These are phyloP conservation scores for Purpureocillium lavendulum DNA, from an alignment of 2,329 filamentous ascomycete genomes.

Conservation along the genomic window DNA sequence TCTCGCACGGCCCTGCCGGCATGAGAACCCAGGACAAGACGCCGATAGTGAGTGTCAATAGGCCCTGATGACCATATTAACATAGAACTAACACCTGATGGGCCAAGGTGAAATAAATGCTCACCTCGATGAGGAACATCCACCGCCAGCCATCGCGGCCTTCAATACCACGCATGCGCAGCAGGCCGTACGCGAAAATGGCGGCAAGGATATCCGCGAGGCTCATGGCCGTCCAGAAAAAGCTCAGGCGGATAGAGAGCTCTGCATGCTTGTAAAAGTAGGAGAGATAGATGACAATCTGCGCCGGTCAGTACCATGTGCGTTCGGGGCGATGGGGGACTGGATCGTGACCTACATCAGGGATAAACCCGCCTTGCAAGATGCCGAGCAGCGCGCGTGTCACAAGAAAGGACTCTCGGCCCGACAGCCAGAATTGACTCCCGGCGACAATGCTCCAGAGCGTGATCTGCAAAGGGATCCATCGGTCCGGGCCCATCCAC, in stretches of 20 bases:
- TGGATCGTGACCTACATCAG: constrained; percentile 22
- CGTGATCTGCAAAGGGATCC: constrained; percentile 51
- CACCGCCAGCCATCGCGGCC: constrained; percentile 31
- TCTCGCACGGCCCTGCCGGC: constrained; percentile 28
- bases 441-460: constrained; percentile 46
- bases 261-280: constrained; percentile 71
- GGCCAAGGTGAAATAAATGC: not conserved
- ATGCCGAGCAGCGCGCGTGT: constrained; percentile 30
- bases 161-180: constrained; percentile 26
- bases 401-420: constrained; percentile 28
- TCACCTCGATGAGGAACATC: constrained; percentile 14
- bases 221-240: constrained; percentile 63
- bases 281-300: constrained; percentile 47
- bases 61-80: constrained; percentile 2
- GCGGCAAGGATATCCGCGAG: constrained; percentile 44
- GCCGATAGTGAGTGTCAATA: constrained; percentile 20
- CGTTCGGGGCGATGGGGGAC: not conserved
- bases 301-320: too few relatives aligned
- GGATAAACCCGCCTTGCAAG: constrained; percentile 38
- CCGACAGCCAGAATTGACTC: constrained; percentile 34
- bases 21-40: constrained; percentile 13
- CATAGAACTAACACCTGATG: too few relatives aligned
- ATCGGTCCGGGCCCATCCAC: constrained; percentile 48
- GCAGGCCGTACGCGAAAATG: constrained; percentile 35
- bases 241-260: constrained; percentile 55